A percentile compares a stretch with the other conserved stretches of the same genome.
Evolutionary conservation across 2,329 filamentous ascomycete genomes (phyloP).

Genomic region (Pleoardoris graminearum): DNA sequence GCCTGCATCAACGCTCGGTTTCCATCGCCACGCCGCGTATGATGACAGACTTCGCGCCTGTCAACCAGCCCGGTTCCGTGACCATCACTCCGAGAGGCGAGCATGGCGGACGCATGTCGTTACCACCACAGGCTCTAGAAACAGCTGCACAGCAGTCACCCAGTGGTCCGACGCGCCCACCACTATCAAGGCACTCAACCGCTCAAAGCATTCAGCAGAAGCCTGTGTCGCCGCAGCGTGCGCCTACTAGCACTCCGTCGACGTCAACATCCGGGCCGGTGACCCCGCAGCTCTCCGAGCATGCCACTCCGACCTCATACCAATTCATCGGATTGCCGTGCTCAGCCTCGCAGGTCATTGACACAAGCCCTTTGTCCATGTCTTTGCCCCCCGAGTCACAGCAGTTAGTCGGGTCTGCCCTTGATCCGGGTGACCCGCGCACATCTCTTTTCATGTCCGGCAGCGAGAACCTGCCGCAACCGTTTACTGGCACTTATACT

Average conservation of each 20-base stretch:
- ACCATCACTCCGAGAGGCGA: slow-evolving; percentile 27
- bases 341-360: slow-evolving; percentile 32
- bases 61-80: slow-evolving; percentile 23
- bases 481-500: slow-evolving; percentile 47
- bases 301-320: slow-evolving; percentile 13
- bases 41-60: slow-evolving; percentile 30
- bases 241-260: slow-evolving; percentile 16
- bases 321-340: slow-evolving; percentile 18
- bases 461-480: slow-evolving; percentile 47
- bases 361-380: slow-evolving; percentile 52
- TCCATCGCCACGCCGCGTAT: slow-evolving; percentile 51
- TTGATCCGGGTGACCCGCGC: slow-evolving; percentile 52
- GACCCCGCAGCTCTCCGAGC: slow-evolving; percentile 26
- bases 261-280: slow-evolving; percentile 25
- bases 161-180: slow-evolving; percentile 19
- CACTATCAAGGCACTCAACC: slow-evolving; percentile 27
- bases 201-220: slow-evolving; percentile 26
- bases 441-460: slow-evolving; percentile 53
- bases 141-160: slow-evolving; percentile 17
- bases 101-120: slow-evolving; percentile 48
- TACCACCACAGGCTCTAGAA: slow-evolving; percentile 43
- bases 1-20: slow-evolving; percentile 48
- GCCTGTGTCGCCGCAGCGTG: slow-evolving; percentile 29
- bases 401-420: slow-evolving; percentile 54
- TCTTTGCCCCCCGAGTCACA: slow-evolving; percentile 58